These are phyloP conservation scores for Pleurotus cornucopiae DNA, from an alignment of 768 basidiomycete genomes.

Conservation along the genomic window DNA sequence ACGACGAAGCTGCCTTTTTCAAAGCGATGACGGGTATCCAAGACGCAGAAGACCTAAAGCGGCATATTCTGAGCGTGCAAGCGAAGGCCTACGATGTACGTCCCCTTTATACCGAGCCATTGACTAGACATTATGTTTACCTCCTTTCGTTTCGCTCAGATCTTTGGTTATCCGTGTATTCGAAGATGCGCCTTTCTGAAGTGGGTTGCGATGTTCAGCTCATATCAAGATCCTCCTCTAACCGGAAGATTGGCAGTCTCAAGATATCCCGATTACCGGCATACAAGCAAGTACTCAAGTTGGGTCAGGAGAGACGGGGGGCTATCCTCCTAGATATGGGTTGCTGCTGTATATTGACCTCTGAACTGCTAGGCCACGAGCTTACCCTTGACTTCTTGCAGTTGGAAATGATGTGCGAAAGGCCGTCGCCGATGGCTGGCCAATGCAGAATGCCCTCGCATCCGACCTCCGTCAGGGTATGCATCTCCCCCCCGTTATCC, in stretches of 20 bases:
- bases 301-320: conserved; percentile 18
- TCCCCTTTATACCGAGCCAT: neutral
- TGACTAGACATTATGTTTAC: neutral
- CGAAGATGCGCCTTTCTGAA: conserved; percentile 23
- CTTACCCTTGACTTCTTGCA: conserved; percentile 10
- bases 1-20: conserved; percentile 30
- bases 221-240: neutral
- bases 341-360: conserved; percentile 32
- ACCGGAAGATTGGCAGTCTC: conserved; percentile 11
- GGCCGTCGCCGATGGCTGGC: conserved; percentile 35
- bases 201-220: conserved; percentile 11
- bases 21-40: conserved; percentile 30
- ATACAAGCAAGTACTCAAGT: conserved; percentile 25
- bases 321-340: conserved; percentile 38
- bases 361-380: too few relatives aligned
- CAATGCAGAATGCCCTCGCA: conserved; percentile 29
- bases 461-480: conserved; percentile 32
- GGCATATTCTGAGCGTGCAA: conserved; percentile 34
- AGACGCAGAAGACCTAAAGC: conserved; percentile 31
- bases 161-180: conserved; percentile 28
- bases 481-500: neutral
- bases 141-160: conserved; percentile 13
- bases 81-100: conserved; percentile 27
- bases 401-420: conserved; percentile 38
- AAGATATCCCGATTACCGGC: conserved; percentile 31